Conservation (phyloP, 371 early-diverging fungal species). For the Mortierella sp. region DNA sequence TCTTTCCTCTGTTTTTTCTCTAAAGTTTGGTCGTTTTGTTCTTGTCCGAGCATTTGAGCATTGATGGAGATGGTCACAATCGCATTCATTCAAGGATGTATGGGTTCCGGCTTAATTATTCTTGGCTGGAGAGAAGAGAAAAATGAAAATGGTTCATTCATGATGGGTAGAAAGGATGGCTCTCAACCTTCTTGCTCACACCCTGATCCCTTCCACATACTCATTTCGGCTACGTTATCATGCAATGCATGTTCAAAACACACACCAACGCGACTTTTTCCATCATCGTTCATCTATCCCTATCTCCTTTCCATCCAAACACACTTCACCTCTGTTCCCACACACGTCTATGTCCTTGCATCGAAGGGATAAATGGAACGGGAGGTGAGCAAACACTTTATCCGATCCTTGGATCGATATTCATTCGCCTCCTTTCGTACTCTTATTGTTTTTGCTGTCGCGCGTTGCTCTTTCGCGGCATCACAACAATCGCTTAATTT, state of each 20-base stretch:
- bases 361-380: no score
- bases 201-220: background rate
- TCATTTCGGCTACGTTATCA: background rate
- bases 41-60: background rate
- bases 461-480: background rate
- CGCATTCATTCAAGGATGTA: background rate
- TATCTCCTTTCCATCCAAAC: background rate
- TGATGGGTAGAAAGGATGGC: background rate
- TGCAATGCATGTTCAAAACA: background rate
- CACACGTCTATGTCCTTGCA: background rate
- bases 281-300: background rate
- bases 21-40: background rate
- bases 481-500: background rate
- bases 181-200: slow-evolving; percentile 1
- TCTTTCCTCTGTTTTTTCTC: background rate
- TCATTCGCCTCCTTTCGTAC: background rate
- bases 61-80: slow-evolving; percentile 8
- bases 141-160: background rate
- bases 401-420: background rate
- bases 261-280: background rate
- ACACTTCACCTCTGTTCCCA: background rate
- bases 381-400: background rate
- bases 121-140: background rate
- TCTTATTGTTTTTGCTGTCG: background rate
- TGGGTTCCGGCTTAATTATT: background rate